Evolutionary conservation across 805 yeast species (phyloP).

Genomic region (Candida hungchunana): DNA sequence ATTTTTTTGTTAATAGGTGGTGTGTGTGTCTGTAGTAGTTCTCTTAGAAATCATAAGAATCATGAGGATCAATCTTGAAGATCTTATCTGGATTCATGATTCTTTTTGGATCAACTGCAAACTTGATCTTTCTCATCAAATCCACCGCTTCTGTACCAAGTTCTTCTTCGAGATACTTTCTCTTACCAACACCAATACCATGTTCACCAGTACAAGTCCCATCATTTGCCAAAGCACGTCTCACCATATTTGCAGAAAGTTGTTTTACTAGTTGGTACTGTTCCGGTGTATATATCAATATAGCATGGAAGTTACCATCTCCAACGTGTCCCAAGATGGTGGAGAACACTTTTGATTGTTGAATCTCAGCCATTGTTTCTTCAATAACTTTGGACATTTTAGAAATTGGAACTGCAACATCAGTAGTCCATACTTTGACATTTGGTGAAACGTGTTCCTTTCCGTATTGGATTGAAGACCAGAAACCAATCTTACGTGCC

Average conservation of each 20-base stretch:
- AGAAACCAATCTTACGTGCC: slow-evolving; percentile 65
- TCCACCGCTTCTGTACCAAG: slow-evolving; percentile 62
- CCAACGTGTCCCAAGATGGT: slow-evolving; percentile 78
- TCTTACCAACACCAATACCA: slow-evolving; percentile 75
- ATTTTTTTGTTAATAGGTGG: too few species aligned
- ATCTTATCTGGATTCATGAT: slow-evolving; percentile 77
- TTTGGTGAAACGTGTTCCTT: slow-evolving; percentile 36
- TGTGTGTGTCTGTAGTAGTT: too few species aligned
- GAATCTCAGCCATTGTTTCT: slow-evolving; percentile 56
- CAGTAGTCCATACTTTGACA: slow-evolving; percentile 69
- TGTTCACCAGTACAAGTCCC: slow-evolving; percentile 87
- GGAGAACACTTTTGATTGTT: slow-evolving; percentile 44
- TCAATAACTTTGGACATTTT: slow-evolving; percentile 55
- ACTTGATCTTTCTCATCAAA: slow-evolving; percentile 66
- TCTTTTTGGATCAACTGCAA: slow-evolving; percentile 67
- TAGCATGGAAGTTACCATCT: slow-evolving; percentile 75
- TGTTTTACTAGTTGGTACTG: slow-evolving; percentile 42
- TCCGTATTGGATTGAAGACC: slow-evolving; percentile 66
- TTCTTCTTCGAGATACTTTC: slow-evolving; percentile 55
- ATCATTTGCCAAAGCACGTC: slow-evolving; percentile 59
- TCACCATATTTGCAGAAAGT: slow-evolving; percentile 57
- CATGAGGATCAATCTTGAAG: slow-evolving; percentile 55
- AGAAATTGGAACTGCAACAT: slow-evolving; percentile 77
- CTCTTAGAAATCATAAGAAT: slow-evolving; percentile 1
- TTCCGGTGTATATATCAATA: slow-evolving; percentile 53